Percentiles rank a stretch among this genome's conserved stretches.
Evolutionary conservation across 2,329 filamentous ascomycete genomes (phyloP).

Genomic region (Diaporthe citriasiana): DNA sequence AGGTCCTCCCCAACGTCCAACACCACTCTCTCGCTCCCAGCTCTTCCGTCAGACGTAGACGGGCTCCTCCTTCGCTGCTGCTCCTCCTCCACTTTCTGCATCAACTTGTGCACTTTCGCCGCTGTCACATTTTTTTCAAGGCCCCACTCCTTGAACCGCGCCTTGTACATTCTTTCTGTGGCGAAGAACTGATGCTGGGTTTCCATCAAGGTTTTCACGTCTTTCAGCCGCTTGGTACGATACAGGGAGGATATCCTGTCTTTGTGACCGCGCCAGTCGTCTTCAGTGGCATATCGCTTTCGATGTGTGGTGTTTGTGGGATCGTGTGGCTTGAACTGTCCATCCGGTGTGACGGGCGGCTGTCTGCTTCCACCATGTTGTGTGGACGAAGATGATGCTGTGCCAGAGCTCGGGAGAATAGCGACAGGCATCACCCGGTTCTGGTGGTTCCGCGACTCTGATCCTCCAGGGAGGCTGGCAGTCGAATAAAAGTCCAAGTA

Average conservation of each 20-base stretch:
- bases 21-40: constrained; percentile 5
- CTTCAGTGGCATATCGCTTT: constrained; percentile 42
- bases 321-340: neutral
- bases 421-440: neutral
- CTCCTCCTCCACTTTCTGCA: constrained; percentile 47
- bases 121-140: constrained; percentile 52
- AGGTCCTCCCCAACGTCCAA: constrained; percentile 12
- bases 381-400: too few species aligned
- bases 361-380: neutral
- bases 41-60: neutral
- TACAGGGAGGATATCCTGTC: constrained; percentile 49
- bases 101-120: constrained; percentile 47
- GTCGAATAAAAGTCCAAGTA: neutral
- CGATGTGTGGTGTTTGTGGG: neutral
- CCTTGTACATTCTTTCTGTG: constrained; percentile 53
- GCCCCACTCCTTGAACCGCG: constrained; percentile 52
- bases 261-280: constrained; percentile 49
- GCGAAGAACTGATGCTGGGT: constrained; percentile 46
- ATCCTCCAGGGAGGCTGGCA: neutral
- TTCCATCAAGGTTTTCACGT: constrained; percentile 49
- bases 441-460: neutral
- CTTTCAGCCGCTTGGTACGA: constrained; percentile 46
- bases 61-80: constrained; percentile 25
- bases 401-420: neutral
- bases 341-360: neutral